A percentile compares a stretch with the other conserved stretches of the same genome.
Evolutionary conservation across 768 basidiomycete genomes (phyloP).

Genomic region (Russula lepida): DNA sequence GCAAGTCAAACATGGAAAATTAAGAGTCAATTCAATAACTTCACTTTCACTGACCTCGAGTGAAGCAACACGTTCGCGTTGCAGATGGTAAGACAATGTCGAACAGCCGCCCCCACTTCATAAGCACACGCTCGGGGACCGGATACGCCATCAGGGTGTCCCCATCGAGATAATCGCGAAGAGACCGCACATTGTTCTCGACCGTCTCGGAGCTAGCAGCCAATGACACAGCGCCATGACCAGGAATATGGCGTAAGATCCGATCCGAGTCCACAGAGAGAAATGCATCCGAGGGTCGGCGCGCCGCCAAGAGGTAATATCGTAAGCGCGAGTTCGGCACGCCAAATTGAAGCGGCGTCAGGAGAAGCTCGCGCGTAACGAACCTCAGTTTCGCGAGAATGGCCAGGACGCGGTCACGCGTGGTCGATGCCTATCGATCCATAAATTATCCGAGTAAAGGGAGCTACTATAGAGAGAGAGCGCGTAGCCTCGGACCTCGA

Average conservation of each 20-base stretch:
- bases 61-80: conserved; percentile 68
- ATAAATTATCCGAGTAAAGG: not conserved
- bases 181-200: conserved; percentile 6
- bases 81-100: conserved; percentile 66
- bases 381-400: conserved; percentile 51
- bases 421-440: conserved; percentile 48
- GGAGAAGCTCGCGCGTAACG: conserved; percentile 46
- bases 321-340: conserved; percentile 77
- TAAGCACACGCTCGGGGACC: conserved; percentile 54
- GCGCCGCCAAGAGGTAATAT: conserved; percentile 71
- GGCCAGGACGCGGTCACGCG: conserved; percentile 46
- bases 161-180: conserved; percentile 39
- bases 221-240: conserved; percentile 28
- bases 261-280: conserved; percentile 27
- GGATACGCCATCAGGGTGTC: conserved; percentile 21
- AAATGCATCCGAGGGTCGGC: conserved; percentile 29
- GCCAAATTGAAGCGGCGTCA: conserved; percentile 72
- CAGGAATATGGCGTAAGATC: conserved; percentile 50
- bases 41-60: conserved; percentile 60
- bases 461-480: not conserved
- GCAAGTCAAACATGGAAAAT: not conserved
- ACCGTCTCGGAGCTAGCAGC: conserved; percentile 7
- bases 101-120: conserved; percentile 72
- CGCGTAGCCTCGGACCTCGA: conserved; percentile 45
- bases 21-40: too few species aligned